Evolutionary conservation across 768 basidiomycete species (phyloP), one percentile per base, ranked within the genome.

Genomic region (Mycena haematopus): DNA sequence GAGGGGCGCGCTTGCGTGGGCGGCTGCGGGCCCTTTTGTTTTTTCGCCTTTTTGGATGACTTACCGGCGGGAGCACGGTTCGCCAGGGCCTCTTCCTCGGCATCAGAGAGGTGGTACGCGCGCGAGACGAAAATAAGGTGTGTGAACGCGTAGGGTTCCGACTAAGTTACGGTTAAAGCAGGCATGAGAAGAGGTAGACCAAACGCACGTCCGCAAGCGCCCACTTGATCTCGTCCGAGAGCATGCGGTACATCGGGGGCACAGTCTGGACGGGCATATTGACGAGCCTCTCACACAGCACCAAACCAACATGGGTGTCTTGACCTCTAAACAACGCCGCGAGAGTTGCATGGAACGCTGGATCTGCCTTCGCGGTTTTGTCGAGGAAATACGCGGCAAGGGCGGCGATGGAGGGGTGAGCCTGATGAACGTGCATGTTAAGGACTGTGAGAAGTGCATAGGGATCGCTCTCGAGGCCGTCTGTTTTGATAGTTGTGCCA

Each of bases 221-320:
- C 78, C 82, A 86, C 38, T 86, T 79, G n/a, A 97, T 78, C 73
- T 99, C 96, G 50, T 92, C 87, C 0, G 80, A 77, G 24, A 99
- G 81, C 91, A 98, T 95, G 46, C 82, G 82, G 74, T 96, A 98
- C 88, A 97, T 90, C 1, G 94, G 95, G 6, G 95, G 91, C 10
- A 96, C 83, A 36, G 95, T 86, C 68, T 98, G 93, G 15, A 95
- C 90, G 0, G 96, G 96, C 89, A 99, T 96, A 73, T 99, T 99
- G 67, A 97, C 82, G 53, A 99, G 80, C 0, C 96, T 83, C 73
- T 97, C 94, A 65, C 89, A 91, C 66, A 99, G 79, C 10, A 98
- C 82, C 19, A 97, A 81, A 2, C 93, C 96, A 49, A 96, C 85
- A 63, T 91, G 86, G 17, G 79, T 78, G 38, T 77, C 74, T 10